Conservation (phyloP, 345 rosid genomes). For the Linum trigynum region DNA sequence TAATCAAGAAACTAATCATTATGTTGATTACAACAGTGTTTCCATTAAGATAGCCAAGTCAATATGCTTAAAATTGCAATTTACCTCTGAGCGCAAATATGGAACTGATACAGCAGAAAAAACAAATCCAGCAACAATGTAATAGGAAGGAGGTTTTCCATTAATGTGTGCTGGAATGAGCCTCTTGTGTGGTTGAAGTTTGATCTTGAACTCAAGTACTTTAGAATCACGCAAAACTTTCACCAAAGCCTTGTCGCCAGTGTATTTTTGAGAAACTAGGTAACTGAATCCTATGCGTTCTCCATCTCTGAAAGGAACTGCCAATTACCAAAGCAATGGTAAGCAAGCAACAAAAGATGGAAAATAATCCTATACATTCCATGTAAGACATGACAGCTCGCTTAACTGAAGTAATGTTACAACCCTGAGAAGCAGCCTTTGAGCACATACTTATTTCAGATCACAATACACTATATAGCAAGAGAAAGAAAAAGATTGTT, state of each 20-base stretch:
- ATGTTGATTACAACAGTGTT: no score
- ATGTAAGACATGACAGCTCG: neutral
- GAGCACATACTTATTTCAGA: no score
- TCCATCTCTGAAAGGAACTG: constrained; percentile 94
- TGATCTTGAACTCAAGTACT: constrained; percentile 57
- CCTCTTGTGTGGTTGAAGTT: constrained; percentile 76
- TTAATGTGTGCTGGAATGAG: constrained; percentile 78
- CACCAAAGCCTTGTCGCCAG: constrained; percentile 72
- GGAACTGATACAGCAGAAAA: constrained; percentile 82
- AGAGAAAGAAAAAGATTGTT: no score
- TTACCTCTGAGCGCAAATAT: constrained; percentile 87
- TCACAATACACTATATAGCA: no score
- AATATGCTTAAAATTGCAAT: neutral
- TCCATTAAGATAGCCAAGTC: neutral
- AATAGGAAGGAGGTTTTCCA: constrained; percentile 79
- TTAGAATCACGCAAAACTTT: constrained; percentile 69
- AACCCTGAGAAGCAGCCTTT: no score
- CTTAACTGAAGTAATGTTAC: no score
- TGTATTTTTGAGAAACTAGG: constrained; percentile 84
- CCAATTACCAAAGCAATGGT: constrained; percentile 5
- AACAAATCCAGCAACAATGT: constrained; percentile 86
- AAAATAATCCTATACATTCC: neutral
- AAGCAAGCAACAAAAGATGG: neutral
- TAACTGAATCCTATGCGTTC: constrained; percentile 92
- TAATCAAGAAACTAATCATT: neutral